A percentile compares a stretch with the other conserved stretches of the same genome.
These are phyloP conservation scores for Glomus cerebriforme DNA, from an alignment of 192 early-diverging fungal genomes.

Conservation along the genomic window DNA sequence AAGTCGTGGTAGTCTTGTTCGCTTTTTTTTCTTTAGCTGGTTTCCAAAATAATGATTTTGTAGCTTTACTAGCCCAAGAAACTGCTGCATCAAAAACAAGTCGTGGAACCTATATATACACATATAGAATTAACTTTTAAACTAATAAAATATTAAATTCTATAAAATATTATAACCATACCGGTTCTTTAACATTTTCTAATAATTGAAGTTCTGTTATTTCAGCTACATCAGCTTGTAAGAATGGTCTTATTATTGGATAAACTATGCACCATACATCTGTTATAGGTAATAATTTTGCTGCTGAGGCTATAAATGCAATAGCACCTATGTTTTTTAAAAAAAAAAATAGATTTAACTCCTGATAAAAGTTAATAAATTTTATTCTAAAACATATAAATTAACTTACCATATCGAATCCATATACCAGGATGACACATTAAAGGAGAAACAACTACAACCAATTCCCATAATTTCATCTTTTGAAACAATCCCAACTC, in stretches of 20 bases:
- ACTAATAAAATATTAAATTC: background rate
- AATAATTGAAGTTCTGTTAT: conserved; percentile 62
- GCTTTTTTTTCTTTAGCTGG: conserved; percentile 45
- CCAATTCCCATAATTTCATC: conserved; percentile 73
- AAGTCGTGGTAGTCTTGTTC: conserved; percentile 28
- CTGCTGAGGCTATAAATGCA: conserved; percentile 65
- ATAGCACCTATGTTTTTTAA: conserved; percentile 54
- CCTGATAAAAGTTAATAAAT: background rate
- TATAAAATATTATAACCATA: conserved; percentile 27
- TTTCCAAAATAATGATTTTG: conserved; percentile 56
- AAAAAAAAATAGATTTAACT: conserved; percentile 4
- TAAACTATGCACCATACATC: conserved; percentile 81
- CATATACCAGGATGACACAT: conserved; percentile 80
- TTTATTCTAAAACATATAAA: background rate
- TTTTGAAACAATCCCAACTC: conserved; percentile 79
- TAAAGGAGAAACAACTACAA: conserved; percentile 67
- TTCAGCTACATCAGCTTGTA: conserved; percentile 65
- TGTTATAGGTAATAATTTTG: conserved; percentile 63
- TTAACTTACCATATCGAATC: conserved; percentile 72
- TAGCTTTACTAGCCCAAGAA: conserved; percentile 51
- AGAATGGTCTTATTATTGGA: conserved; percentile 68
- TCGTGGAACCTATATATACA: conserved; percentile 46
- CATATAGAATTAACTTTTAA: background rate
- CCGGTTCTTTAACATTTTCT: conserved; percentile 69
- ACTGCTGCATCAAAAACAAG: conserved; percentile 64